These are phyloP conservation scores for Stemphylium vesicarium DNA, from an alignment of 2,329 filamentous ascomycete species.

Conservation along the genomic window DNA sequence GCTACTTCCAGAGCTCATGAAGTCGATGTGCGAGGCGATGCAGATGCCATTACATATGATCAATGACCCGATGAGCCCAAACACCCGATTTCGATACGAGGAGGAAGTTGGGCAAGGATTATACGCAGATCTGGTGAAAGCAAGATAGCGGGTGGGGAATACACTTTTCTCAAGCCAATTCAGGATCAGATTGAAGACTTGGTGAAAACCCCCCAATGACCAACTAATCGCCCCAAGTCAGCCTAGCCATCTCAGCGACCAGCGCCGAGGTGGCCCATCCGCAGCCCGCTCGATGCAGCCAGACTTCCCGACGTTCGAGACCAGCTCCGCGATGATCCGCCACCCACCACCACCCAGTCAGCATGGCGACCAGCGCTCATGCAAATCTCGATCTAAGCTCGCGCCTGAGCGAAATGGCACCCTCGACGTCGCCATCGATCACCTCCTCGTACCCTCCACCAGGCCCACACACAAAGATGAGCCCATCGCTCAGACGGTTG, in stretches of 20 bases:
- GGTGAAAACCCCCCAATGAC: no score
- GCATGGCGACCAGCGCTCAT: constrained; percentile 9
- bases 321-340: not conserved
- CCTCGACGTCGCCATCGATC: constrained; percentile 10
- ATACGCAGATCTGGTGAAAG: constrained; percentile 1
- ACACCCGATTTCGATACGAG: constrained; percentile 32
- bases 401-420: constrained; percentile 7
- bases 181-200: no score
- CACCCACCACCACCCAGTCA: not conserved
- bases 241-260: not conserved
- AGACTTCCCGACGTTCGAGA: no score
- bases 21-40: constrained; percentile 20
- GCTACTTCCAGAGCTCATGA: constrained; percentile 28
- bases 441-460: constrained; percentile 10
- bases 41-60: constrained; percentile 16
- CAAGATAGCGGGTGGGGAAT: no score
- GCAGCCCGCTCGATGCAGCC: no score
- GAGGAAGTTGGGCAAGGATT: constrained; percentile 34
- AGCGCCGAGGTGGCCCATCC: not conserved
- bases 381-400: constrained; percentile 10
- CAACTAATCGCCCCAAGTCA: not conserved
- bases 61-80: constrained; percentile 29
- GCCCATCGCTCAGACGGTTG: constrained; percentile 9
- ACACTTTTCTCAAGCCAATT: no score
- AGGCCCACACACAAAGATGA: constrained; percentile 14